phyloP scores from a whole-genome alignment of 2,329 filamentous ascomycete species.

The Fusarium hainanense region DNA sequence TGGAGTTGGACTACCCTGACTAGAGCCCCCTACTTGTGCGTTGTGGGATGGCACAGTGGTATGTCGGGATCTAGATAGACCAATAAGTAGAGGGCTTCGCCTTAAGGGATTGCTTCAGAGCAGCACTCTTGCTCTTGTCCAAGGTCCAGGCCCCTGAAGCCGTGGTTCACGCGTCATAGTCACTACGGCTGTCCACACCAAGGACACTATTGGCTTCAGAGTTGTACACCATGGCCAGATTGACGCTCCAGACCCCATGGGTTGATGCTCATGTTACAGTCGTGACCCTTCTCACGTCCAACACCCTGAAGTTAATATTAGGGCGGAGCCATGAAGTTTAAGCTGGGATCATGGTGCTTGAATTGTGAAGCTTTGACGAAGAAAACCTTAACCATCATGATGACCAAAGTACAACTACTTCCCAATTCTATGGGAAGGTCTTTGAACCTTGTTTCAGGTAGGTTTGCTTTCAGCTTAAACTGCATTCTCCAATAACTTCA shows the following conservation, averaged over 20 bases:
- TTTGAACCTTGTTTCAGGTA: not conserved
- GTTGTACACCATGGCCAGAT: not conserved
- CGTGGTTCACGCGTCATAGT: not conserved
- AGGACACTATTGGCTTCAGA: not conserved
- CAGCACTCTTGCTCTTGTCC: not conserved
- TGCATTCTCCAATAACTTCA: not conserved
- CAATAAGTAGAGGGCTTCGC: not conserved
- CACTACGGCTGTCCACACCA: not conserved
- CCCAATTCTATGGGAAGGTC: not conserved
- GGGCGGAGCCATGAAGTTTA: not conserved
- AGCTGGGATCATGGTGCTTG: not conserved
- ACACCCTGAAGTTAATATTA: not conserved
- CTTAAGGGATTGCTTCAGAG: not conserved
- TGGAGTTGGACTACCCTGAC: too few species aligned
- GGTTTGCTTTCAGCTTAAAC: not conserved
- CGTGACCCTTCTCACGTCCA: not conserved
- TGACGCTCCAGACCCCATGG: not conserved
- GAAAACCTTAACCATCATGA: not conserved
- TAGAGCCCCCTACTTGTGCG: rapidly evolving
- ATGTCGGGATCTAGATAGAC: not conserved
- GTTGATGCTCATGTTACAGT: not conserved
- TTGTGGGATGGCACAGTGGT: not conserved
- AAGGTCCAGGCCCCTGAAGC: not conserved
- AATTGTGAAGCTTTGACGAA: not conserved
- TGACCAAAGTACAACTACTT: not conserved